Evolutionary conservation across 2,329 filamentous ascomycete genomes (phyloP).

Genomic region (Botrytis squamosa): DNA sequence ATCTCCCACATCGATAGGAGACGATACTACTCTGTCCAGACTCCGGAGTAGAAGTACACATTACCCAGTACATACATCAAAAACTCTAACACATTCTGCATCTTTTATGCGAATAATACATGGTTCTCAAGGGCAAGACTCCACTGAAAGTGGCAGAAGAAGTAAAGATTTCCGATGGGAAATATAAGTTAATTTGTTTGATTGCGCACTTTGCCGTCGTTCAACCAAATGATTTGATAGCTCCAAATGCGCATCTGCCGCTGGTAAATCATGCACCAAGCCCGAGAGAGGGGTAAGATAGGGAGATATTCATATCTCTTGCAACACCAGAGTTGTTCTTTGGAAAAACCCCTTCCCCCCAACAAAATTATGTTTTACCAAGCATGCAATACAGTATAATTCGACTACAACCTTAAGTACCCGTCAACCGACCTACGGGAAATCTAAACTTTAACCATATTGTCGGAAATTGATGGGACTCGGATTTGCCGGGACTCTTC

Average conservation of each 20-base stretch:
- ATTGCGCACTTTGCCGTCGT: neutral
- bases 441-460: constrained; percentile 22
- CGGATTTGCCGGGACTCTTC: constrained; percentile 3
- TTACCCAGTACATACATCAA: neutral
- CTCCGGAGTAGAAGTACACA: neutral
- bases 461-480: constrained; percentile 18
- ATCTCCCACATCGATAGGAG: neutral
- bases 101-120: constrained; percentile 8
- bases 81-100: neutral
- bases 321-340: neutral
- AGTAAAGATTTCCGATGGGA: constrained; percentile 14
- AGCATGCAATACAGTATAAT: neutral
- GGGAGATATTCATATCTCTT: neutral
- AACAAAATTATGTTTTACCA: neutral
- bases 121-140: neutral
- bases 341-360: neutral
- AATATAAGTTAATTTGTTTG: constrained; percentile 1
- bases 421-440: constrained; percentile 12
- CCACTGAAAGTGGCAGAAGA: constrained; percentile 3
- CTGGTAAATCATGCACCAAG: constrained; percentile 4
- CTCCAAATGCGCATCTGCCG: constrained; percentile 15
- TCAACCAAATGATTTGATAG: neutral
- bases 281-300: neutral
- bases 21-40: neutral
- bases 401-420: neutral